Base-by-base conservation (phyloP, 768 basidiomycete species). In the Suillus cothurnatus region DNA sequence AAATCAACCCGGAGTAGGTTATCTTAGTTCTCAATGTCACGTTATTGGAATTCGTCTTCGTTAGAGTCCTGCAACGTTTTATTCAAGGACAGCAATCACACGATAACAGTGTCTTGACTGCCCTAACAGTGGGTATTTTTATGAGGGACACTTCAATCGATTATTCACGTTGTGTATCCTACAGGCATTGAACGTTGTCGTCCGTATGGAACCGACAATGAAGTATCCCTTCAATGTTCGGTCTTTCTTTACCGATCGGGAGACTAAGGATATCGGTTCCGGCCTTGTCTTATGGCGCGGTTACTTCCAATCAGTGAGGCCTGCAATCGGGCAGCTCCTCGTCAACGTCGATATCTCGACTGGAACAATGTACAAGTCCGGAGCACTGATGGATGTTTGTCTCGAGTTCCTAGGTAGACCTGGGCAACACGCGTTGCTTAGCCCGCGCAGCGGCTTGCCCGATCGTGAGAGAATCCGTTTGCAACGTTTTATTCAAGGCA, bases 311-410 rank as follows among this genome's bases (percentile, higher is more conserved):
- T 90, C 89, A 0, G 83, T 92, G 15, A 82, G 92, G 26, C 91
- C 92, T 4, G 85, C 84, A 0, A 81, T 87, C 21, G 86, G 86
- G 0, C 78, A 79, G 0, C 83, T 94, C 70, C 74, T 92, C 32
- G 79, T 93, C 68, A 94, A 93, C 64, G 82, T 94, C 67, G 92
- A 94, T 66, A 90, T 92, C 56, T 86, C 88, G 0, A 91, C 91
- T 0, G 92, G 88, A 0, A 84, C 87, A 32, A 91, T 94, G 88
- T 93, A 88, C 72, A 86, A 85, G 69, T 76, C 84, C 0, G 92
- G 93, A 0, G 72, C 80, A 0, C 79, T 94, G 2, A 76, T 91
- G 61, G 73, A 79, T 2, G 76, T 93, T 0, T 87, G 88, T 65
- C 73, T 89, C 5, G 86, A 87, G 4, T 85, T 85, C 70, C 71